These are phyloP conservation scores for Aspergillus neoniger DNA, from an alignment of 2,329 filamentous ascomycete genomes.

Conservation along the genomic window DNA sequence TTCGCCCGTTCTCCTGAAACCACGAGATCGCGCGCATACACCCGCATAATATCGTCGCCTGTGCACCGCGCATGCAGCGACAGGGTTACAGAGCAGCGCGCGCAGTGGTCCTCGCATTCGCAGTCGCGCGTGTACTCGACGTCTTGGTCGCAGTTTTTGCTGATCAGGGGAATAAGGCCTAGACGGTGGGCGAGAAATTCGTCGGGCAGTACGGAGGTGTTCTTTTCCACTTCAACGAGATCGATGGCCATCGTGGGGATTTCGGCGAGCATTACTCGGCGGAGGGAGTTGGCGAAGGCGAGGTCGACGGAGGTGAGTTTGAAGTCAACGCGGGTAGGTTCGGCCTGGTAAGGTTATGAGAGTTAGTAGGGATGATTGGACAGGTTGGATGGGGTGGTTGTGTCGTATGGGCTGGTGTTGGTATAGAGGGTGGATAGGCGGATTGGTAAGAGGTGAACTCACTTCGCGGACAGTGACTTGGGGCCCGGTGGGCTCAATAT, in stretches of 20 bases:
- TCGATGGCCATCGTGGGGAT: constrained; percentile 95
- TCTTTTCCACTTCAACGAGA: constrained; percentile 86
- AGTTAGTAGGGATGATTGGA: constrained; percentile 1
- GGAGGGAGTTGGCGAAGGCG: constrained; percentile 87
- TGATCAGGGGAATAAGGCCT: constrained; percentile 83
- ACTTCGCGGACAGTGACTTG: constrained; percentile 53
- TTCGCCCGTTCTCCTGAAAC: constrained; percentile 70
- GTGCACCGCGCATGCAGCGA: constrained; percentile 83
- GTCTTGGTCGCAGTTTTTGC: constrained; percentile 75
- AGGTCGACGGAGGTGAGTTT: constrained; percentile 87
- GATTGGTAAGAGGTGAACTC: constrained; percentile 6
- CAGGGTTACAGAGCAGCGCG: constrained; percentile 83
- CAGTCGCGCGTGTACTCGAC: constrained; percentile 90
- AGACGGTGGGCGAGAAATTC: constrained; percentile 94
- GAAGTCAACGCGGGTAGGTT: constrained; percentile 82
- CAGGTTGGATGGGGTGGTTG: neutral
- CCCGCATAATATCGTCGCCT: constrained; percentile 84
- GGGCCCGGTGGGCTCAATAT: constrained; percentile 50
- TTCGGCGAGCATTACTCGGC: constrained; percentile 87
- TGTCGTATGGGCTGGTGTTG: neutral
- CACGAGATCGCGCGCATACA: constrained; percentile 87
- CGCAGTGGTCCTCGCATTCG: constrained; percentile 94
- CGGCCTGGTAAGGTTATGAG: constrained; percentile 59
- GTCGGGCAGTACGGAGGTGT: constrained; percentile 94
- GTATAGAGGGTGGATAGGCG: neutral